Evolutionary conservation across 2,329 filamentous ascomycete genomes (phyloP).

Genomic region (Venturia oleaginea): DNA sequence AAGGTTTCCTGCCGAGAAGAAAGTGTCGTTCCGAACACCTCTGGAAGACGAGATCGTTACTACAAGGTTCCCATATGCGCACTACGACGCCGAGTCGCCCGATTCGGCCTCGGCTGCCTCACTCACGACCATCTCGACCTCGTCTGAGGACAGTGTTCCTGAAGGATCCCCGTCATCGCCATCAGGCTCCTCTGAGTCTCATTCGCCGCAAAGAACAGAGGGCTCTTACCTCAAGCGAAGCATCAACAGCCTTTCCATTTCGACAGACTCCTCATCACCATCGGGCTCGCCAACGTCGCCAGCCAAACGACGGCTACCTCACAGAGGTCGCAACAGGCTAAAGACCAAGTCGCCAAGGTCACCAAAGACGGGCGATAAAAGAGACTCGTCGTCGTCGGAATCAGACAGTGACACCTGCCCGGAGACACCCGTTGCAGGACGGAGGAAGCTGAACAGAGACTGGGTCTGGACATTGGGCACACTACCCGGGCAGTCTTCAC

Average conservation of each 20-base stretch:
- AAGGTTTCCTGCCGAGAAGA: conserved; percentile 46
- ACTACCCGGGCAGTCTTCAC: neutral
- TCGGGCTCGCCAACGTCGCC: conserved; percentile 17
- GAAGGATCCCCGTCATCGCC: neutral
- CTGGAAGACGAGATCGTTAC: conserved; percentile 52
- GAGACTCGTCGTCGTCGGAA: conserved; percentile 36
- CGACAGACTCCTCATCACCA: conserved; percentile 20
- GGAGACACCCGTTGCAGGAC: conserved; percentile 44
- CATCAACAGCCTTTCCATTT: neutral
- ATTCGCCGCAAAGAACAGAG: conserved; percentile 6
- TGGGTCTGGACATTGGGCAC: conserved; percentile 49
- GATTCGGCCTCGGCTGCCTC: conserved; percentile 27
- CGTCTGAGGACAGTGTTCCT: neutral
- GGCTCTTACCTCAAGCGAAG: conserved; percentile 4
- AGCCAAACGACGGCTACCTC: neutral
- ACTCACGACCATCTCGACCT: conserved; percentile 19
- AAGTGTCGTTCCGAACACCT: conserved; percentile 46
- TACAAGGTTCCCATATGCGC: conserved; percentile 44
- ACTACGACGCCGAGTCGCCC: conserved; percentile 45
- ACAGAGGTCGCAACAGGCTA: conserved; percentile 3
- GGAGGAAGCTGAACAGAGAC: conserved; percentile 44
- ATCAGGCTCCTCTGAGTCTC: conserved; percentile 17
- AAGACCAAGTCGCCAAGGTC: conserved; percentile 11
- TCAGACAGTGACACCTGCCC: conserved; percentile 36
- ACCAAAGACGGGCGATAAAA: conserved; percentile 31